Base-by-base conservation (phyloP, 1,139 yeast species). In the Hyphopichia wangnamkhiaoensis region DNA sequence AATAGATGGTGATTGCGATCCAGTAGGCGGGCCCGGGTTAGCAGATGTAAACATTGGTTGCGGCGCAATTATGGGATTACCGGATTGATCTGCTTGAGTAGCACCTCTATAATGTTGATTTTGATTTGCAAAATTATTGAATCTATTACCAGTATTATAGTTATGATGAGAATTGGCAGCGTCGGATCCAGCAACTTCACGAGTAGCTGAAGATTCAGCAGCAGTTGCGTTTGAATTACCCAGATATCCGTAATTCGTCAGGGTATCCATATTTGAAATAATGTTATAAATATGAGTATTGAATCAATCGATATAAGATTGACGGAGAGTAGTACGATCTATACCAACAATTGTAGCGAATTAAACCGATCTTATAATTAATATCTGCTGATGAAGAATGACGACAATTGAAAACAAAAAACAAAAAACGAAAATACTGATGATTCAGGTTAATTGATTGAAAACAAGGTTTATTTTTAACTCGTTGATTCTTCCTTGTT, bases 241-340 rank as follows among this genome's bases (percentile, higher is more conserved):
- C 31, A 33, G 44, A 34, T 41, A 41, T 37, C 37, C 46, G 41
- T 41, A 41, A 38, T 41, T 41, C 38, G 44, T 40, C 46, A 37
- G 46, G 35, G 46, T 40, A 39, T 43, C 42, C 46, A 43, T 43
- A 20, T 28, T 35, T 2, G 3, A n/a, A n/a, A 14, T 15, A 12
- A 14, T 25, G 13, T 25, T 25, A 14, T 10, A 8, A 12, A 25
- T n/a, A 25, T n/a, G n/a, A n/a, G n/a, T n/a, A n/a, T n/a, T n/a
- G n/a, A n/a, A n/a, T n/a, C n/a, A n/a, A n/a, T n/a, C n/a, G n/a
- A n/a, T n/a, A n/a, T n/a, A n/a, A n/a, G n/a, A n/a, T n/a, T n/a
- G n/a, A n/a, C n/a, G 24, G 10, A 21, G 24, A 21, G 24, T 21
- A 6, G n/a, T n/a, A n/a, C n/a, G n/a, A n/a, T n/a, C n/a, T n/a